phyloP scores from a whole-genome alignment of 768 basidiomycete species.

The Phanerochaete sordida region DNA sequence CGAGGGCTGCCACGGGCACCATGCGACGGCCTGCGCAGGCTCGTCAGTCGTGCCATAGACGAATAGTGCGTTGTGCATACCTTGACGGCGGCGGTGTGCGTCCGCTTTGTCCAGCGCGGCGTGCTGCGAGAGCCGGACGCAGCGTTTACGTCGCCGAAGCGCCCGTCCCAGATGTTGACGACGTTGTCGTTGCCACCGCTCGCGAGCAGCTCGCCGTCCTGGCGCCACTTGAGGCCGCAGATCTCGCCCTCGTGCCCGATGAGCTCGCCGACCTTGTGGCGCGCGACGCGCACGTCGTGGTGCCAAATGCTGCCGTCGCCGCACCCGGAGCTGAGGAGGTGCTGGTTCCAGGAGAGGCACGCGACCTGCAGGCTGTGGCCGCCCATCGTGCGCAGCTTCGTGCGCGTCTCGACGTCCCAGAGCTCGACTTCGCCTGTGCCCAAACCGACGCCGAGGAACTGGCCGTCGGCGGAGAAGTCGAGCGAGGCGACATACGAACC shows the following conservation, averaged over 20 bases:
- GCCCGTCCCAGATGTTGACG: slow-evolving; percentile 95
- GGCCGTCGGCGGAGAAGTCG: slow-evolving; percentile 76
- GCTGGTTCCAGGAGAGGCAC: slow-evolving; percentile 82
- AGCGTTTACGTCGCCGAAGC: slow-evolving; percentile 31
- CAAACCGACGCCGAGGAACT: slow-evolving; percentile 78
- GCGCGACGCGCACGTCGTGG: slow-evolving; percentile 81
- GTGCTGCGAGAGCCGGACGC: slow-evolving; percentile 19
- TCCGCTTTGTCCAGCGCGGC: slow-evolving; percentile 51
- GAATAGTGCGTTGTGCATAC: neutral
- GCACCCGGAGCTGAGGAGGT: slow-evolving; percentile 85
- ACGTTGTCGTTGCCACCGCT: slow-evolving; percentile 98
- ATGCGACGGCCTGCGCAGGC: slow-evolving; percentile 73
- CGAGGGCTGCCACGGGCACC: slow-evolving; percentile 95
- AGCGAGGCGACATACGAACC: slow-evolving; percentile 74
- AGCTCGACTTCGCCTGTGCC: slow-evolving; percentile 86
- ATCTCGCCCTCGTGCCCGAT: slow-evolving; percentile 91
- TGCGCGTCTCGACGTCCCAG: slow-evolving; percentile 84
- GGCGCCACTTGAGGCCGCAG: slow-evolving; percentile 87
- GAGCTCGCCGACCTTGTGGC: slow-evolving; percentile 89
- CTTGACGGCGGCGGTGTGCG: slow-evolving; percentile 48
- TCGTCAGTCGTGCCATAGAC: neutral
- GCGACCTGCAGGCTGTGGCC: slow-evolving; percentile 86
- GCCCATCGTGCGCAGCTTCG: slow-evolving; percentile 85
- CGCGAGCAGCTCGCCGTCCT: slow-evolving; percentile 85
- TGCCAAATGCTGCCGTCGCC: slow-evolving; percentile 95